phyloP scores from a whole-genome alignment of 2,329 filamentous ascomycete genomes.

The Xylaria sp. region DNA sequence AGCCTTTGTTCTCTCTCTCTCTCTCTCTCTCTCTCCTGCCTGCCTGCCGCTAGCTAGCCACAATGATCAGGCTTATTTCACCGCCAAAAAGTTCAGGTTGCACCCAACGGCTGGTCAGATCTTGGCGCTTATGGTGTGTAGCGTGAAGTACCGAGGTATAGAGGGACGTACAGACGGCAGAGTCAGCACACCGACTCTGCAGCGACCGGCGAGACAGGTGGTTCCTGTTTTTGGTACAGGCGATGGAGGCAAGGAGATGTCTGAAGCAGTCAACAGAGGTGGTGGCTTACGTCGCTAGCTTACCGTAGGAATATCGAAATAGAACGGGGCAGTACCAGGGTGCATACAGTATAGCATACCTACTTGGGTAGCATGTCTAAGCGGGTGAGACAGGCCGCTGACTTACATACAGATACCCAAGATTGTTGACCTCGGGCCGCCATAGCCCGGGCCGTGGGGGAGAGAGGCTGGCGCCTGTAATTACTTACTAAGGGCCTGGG shows the following conservation, averaged over 20 bases:
- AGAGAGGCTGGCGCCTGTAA: too few relatives aligned
- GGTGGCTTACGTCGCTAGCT: too few relatives aligned
- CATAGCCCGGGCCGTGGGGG: too few relatives aligned
- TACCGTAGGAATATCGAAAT: too few relatives aligned
- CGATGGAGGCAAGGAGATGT: neutral
- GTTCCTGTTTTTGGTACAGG: neutral
- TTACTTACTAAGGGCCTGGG: too few relatives aligned
- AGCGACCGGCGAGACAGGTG: neutral
- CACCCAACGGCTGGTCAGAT: neutral
- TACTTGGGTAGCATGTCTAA: too few relatives aligned
- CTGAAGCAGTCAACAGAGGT: neutral
- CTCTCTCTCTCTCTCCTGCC: neutral
- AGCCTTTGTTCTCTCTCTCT: neutral
- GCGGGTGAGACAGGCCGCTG: too few relatives aligned
- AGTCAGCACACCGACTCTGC: neutral
- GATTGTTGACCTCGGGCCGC: too few relatives aligned
- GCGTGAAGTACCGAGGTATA: neutral
- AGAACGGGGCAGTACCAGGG: too few relatives aligned
- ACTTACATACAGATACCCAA: too few relatives aligned
- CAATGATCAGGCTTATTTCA: constrained; percentile 2
- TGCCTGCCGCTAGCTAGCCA: neutral
- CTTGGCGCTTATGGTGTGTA: constrained; percentile 12
- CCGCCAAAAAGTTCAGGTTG: neutral
- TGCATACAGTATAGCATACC: too few relatives aligned
- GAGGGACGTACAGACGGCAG: neutral